Evolutionary conservation across 768 basidiomycete species (phyloP).

Genomic region (Suillus lakei): DNA sequence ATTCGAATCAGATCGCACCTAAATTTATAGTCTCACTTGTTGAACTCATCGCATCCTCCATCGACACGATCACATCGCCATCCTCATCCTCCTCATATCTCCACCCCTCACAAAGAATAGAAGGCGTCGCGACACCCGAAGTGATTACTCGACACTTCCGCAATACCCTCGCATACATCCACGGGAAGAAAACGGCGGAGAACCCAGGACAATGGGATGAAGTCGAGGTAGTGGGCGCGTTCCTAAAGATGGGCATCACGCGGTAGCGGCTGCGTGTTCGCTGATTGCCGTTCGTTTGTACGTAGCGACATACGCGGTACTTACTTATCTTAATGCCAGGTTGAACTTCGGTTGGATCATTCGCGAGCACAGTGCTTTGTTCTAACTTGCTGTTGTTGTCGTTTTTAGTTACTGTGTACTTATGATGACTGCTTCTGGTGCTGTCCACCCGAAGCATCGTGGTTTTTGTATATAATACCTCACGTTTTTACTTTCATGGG

Average conservation of each 20-base stretch:
- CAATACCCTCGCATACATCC: constrained; percentile 86
- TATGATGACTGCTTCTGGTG: not conserved
- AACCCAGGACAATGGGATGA: constrained; percentile 68
- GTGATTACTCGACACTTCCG: constrained; percentile 94
- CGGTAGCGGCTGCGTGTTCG: constrained; percentile 40
- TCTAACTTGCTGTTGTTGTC: constrained; percentile 10
- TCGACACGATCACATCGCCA: constrained; percentile 87
- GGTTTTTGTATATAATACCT: constrained; percentile 3
- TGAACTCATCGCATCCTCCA: constrained; percentile 92
- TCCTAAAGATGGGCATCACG: constrained; percentile 85
- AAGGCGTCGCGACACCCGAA: constrained; percentile 90
- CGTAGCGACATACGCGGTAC: not conserved
- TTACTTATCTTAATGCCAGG: not conserved
- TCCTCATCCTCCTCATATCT: constrained; percentile 54
- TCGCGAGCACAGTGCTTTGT: not conserved
- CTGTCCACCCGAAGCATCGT: not conserved
- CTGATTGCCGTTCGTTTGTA: not conserved
- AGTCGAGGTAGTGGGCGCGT: constrained; percentile 87
- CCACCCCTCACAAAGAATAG: constrained; percentile 88
- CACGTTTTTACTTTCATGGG: not conserved
- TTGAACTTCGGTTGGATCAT: constrained; percentile 1
- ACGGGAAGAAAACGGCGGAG: constrained; percentile 62
- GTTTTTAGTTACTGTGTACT: constrained; percentile 4
- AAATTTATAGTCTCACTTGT: constrained; percentile 98
- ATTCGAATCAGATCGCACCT: constrained; percentile 70